phyloP scores from a whole-genome alignment of 345 rosid genomes.

The Melastoma malabathricum region DNA sequence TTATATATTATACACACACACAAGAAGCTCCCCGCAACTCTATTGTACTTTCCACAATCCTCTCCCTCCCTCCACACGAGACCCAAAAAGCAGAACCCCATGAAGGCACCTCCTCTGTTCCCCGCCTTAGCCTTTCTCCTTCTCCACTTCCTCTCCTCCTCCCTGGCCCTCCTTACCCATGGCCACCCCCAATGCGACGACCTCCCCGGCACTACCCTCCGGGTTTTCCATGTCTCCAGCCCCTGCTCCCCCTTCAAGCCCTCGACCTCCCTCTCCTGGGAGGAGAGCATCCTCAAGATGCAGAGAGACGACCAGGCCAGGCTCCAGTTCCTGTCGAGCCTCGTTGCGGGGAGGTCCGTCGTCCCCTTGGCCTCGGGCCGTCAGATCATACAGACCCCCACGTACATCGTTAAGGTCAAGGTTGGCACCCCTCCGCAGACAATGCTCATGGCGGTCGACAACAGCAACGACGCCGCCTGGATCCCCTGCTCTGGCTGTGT shows the following conservation, averaged over 20 bases:
- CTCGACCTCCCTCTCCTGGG: constrained; percentile 59
- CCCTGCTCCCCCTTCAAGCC: constrained; percentile 73
- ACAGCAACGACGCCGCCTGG: constrained; percentile 22
- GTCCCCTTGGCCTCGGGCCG: constrained; percentile 29
- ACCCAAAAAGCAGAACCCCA: background rate
- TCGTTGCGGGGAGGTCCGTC: constrained; percentile 45
- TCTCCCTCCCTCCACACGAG: constrained; percentile 1
- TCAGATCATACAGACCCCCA: constrained; percentile 20
- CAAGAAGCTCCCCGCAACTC: background rate
- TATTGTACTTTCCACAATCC: too few relatives aligned
- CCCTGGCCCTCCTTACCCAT: constrained; percentile 16
- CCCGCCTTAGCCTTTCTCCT: constrained; percentile 7
- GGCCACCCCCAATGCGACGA: constrained; percentile 28
- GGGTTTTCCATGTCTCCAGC: constrained; percentile 61
- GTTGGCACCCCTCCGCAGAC: constrained; percentile 24
- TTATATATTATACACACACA: background rate
- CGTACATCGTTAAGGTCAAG: constrained; percentile 15
- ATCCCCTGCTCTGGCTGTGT: constrained; percentile 22
- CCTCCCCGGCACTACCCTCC: constrained; percentile 51
- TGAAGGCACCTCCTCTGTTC: background rate
- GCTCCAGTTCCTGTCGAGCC: constrained; percentile 57
- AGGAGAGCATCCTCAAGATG: constrained; percentile 49
- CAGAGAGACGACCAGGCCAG: constrained; percentile 64
- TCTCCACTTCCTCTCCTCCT: constrained; percentile 11
- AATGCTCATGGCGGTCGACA: constrained; percentile 22